phyloP scores from a whole-genome alignment of 495 filamentous ascomycete genomes.

The Neurospora pannonica region DNA sequence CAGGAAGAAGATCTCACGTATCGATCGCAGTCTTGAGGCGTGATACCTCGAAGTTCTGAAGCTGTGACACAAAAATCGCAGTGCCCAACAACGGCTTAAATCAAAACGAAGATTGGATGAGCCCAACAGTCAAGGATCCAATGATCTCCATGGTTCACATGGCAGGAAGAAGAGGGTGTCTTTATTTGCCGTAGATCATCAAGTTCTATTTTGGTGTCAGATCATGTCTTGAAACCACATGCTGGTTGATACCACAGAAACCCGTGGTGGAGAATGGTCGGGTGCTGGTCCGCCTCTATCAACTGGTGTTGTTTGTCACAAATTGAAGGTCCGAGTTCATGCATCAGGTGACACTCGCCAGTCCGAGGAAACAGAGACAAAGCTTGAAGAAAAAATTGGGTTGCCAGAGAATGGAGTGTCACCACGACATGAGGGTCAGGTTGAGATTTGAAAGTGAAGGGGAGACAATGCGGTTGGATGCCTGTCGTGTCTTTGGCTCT shows the following conservation, averaged over 20 bases:
- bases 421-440: not conserved
- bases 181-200: not conserved
- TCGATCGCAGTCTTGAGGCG: not conserved
- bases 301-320: not conserved
- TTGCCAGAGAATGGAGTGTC: not conserved
- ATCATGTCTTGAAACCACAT: not conserved
- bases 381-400: not conserved
- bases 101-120: not conserved
- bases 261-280: not conserved
- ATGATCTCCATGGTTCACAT: not conserved
- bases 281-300: not conserved
- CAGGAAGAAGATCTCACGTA: not conserved
- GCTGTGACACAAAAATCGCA: not conserved
- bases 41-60: not conserved
- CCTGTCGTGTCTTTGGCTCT: not conserved
- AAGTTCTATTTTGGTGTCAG: not conserved
- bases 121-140: not conserved
- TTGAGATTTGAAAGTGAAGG: not conserved
- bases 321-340: not conserved
- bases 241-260: not conserved
- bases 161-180: not conserved
- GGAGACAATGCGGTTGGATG: not conserved
- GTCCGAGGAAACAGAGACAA: not conserved
- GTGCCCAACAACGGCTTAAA: not conserved
- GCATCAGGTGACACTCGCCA: not conserved